Conservation (phyloP, 768 basidiomycete species). For the Pleurotus sapidus region DNA sequence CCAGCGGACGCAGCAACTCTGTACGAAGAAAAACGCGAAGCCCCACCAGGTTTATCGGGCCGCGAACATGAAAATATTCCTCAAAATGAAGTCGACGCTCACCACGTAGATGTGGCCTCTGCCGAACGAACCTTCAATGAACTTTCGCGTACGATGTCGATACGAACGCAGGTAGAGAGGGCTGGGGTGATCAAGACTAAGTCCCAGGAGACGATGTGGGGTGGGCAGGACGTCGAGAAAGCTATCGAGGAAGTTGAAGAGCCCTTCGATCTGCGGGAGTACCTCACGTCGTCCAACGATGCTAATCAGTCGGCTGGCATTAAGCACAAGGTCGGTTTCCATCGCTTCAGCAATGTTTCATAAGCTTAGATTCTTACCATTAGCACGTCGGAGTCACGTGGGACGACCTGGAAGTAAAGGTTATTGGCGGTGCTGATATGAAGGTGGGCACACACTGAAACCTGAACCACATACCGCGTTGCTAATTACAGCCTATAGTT, state of each 20-base stretch:
- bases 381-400: conserved; percentile 73
- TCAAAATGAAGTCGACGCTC: conserved; percentile 8
- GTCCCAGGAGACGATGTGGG: conserved; percentile 8
- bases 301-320: conserved; percentile 64
- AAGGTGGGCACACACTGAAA: conserved; percentile 38
- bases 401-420: conserved; percentile 65
- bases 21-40: conserved; percentile 17
- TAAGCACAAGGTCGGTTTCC: conserved; percentile 46
- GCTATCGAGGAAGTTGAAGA: conserved; percentile 22
- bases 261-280: conserved; percentile 65
- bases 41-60: not conserved
- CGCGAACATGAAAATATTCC: conserved; percentile 8
- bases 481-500: conserved; percentile 30
- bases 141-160: conserved; percentile 43
- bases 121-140: conserved; percentile 55
- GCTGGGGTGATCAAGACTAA: conserved; percentile 2
- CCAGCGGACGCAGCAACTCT: conserved; percentile 27
- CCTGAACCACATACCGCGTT: not conserved
- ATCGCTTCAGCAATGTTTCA: not conserved
- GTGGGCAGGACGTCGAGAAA: conserved; percentile 44
- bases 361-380: not conserved
- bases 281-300: conserved; percentile 64
- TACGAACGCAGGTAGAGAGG: conserved; percentile 18
- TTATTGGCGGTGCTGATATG: conserved; percentile 48
- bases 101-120: conserved; percentile 44